phyloP scores from a whole-genome alignment of 345 rosid species.

The Pistacia atlantica region DNA sequence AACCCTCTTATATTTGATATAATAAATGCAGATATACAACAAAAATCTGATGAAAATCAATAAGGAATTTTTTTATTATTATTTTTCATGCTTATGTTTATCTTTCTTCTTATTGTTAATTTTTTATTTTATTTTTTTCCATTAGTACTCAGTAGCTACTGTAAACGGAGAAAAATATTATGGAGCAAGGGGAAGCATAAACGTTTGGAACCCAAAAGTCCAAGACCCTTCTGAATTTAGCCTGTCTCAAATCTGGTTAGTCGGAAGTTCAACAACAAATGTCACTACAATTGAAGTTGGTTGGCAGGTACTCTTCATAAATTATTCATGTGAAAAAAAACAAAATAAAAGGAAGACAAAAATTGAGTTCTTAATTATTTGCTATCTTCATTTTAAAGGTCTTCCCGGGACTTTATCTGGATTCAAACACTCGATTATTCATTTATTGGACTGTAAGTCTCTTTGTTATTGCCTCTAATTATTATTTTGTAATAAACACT shows the following conservation, averaged over 20 bases:
- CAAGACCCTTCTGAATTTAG: constrained; percentile 70
- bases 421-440: constrained; percentile 75
- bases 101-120: not conserved
- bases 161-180: constrained; percentile 67
- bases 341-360: no score
- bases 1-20: no score
- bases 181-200: constrained; percentile 72
- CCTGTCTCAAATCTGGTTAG: constrained; percentile 72
- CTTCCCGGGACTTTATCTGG: constrained; percentile 73
- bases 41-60: not conserved
- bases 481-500: no score
- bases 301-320: constrained; percentile 55
- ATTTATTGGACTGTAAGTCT: constrained; percentile 77
- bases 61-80: not conserved
- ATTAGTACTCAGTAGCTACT: constrained; percentile 66
- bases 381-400: no score
- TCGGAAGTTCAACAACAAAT: constrained; percentile 74
- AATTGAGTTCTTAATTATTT: no score
- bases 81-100: no score
- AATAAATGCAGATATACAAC: no score
- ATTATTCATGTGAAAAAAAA: no score
- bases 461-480: no score
- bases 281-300: constrained; percentile 79
- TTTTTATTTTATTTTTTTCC: constrained; percentile 11
- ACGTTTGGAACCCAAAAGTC: constrained; percentile 76